These are phyloP conservation scores for Alternaria sp. DNA, from an alignment of 2,329 filamentous ascomycete genomes.

Conservation along the genomic window DNA sequence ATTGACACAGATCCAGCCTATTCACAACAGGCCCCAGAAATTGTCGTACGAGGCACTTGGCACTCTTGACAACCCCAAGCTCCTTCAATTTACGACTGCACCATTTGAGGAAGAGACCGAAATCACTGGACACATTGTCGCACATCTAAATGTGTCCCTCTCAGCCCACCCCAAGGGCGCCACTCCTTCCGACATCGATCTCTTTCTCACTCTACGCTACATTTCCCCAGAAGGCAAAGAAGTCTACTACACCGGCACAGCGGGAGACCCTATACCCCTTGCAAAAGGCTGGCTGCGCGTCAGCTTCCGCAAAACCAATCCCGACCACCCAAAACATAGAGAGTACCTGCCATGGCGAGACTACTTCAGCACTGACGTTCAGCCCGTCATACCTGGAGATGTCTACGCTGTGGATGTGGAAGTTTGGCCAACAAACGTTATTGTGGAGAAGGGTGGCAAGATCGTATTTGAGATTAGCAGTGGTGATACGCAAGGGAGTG, in stretches of 20 bases:
- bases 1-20: conserved; percentile 50
- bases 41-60: conserved; percentile 69
- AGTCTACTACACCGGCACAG: conserved; percentile 71
- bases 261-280: conserved; percentile 69
- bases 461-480: conserved; percentile 64
- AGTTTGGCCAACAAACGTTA: conserved; percentile 70
- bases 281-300: conserved; percentile 71
- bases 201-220: conserved; percentile 70
- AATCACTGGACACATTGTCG: conserved; percentile 72
- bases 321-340: conserved; percentile 60
- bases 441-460: conserved; percentile 61
- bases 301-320: conserved; percentile 63
- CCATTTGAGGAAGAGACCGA: conserved; percentile 71
- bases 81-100: conserved; percentile 65
- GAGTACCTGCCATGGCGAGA: conserved; percentile 66
- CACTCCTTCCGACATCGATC: conserved; percentile 65
- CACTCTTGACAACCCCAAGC: conserved; percentile 61
- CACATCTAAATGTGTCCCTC: conserved; percentile 69
- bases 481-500: conserved; percentile 66
- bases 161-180: conserved; percentile 50
- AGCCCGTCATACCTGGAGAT: conserved; percentile 62
- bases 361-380: conserved; percentile 63
- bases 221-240: conserved; percentile 64
- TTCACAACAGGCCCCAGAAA: conserved; percentile 45
- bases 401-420: conserved; percentile 69